Evolutionary conservation across 1,139 yeast species (phyloP).

Genomic region (Geotrichum fermentans): DNA sequence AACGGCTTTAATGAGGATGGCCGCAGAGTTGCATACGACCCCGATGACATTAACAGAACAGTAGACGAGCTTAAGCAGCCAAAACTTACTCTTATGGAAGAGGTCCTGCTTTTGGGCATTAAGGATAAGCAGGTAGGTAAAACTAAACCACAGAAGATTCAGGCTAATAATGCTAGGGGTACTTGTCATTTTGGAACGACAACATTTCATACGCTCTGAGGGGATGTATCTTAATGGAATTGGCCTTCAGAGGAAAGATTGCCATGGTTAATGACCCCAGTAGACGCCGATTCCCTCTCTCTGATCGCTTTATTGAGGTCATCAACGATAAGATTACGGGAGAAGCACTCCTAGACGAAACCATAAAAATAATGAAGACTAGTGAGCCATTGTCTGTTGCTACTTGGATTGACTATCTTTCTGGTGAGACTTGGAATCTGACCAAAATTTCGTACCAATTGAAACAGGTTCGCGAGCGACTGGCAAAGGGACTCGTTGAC

Average conservation of each 20-base stretch:
- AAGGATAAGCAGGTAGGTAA: constrained; percentile 67
- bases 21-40: constrained; percentile 79
- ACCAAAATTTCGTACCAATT: constrained; percentile 91
- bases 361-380: constrained; percentile 80
- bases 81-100: constrained; percentile 88
- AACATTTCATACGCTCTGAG: constrained; percentile 92
- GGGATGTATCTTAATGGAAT: constrained; percentile 87
- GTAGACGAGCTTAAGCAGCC: constrained; percentile 54
- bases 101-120: constrained; percentile 83
- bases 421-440: constrained; percentile 95
- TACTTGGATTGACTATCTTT: constrained; percentile 88
- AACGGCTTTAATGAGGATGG: constrained; percentile 32
- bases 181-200: constrained; percentile 96
- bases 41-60: constrained; percentile 55
- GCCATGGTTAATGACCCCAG: constrained; percentile 89
- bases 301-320: constrained; percentile 84
- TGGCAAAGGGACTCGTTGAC: constrained; percentile 95
- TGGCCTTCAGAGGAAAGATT: constrained; percentile 86
- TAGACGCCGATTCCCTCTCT: constrained; percentile 80
- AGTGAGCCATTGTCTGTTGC: constrained; percentile 80
- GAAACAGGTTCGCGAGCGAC: constrained; percentile 93
- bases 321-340: constrained; percentile 86
- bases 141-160: neutral
- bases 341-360: constrained; percentile 90
- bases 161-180: constrained; percentile 46